Base-by-base conservation (phyloP, 495 filamentous ascomycete genomes). In the Neurospora sp. region DNA sequence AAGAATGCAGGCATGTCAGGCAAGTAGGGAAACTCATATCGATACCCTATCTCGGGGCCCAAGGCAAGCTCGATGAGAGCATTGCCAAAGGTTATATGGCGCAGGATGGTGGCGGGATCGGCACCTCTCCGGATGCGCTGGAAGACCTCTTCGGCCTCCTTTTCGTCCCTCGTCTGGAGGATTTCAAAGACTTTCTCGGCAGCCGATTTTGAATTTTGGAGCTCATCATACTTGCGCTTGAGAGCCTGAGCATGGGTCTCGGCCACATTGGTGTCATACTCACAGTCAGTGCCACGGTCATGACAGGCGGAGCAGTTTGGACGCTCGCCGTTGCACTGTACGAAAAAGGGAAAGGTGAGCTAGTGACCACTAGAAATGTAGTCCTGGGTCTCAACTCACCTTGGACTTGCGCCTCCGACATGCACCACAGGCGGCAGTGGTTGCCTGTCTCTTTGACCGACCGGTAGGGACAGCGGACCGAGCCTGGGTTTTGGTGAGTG, bases 391-490 rank as follows among this genome's bases (percentile, higher is more conserved):
- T 42, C 40, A 14, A 69, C 81, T 6, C 72, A 86, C 87, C 82
- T 87, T 89, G 40, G 85, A 87, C 72, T 89, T 89, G 53, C 87
- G 81, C 72, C 81, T 87, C 40, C 87, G 79, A 74, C 87, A 89
- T 1, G 86, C 83, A 38, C 87, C 81, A 71, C 87, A 89, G 1
- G 87, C 87, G 4, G 84, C 84, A 4, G 85, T 77, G 9, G 78
- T 86, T 3, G 87, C 83, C 42, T 86, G 85, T 61, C 83, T 82
- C 75, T 74, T 77, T 40, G 70, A 70, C 6, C 73, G 68, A 59
- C 40, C 27, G 35, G 73, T n/a, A 20, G 71, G 38, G n/a, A 40
- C 48, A 41, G 41, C 53, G 72, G 59, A 70, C 37, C 31, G 40
- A 22, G 18, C 53, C 16, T 65, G 53, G 12, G 14, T 65, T 37